Evolutionary conservation across 2,329 filamentous ascomycete genomes (phyloP).

Genomic region (Phoma sp.): DNA sequence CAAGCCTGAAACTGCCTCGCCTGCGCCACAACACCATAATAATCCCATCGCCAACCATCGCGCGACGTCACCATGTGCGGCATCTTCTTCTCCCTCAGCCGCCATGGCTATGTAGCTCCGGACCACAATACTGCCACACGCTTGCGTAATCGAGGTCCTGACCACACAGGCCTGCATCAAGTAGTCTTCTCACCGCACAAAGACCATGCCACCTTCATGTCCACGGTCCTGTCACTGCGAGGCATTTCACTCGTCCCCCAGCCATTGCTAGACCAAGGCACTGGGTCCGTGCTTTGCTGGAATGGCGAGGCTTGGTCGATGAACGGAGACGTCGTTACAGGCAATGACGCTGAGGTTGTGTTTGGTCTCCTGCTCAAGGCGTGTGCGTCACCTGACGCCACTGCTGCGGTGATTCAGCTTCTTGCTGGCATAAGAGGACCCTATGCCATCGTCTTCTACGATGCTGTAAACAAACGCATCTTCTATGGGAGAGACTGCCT

Average conservation of each 20-base stretch:
- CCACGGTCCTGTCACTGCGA: slow-evolving; percentile 89
- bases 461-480: slow-evolving; percentile 65
- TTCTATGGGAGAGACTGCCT: slow-evolving; percentile 89
- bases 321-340: slow-evolving; percentile 61
- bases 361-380: slow-evolving; percentile 63
- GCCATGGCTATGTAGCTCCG: slow-evolving; percentile 28
- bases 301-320: slow-evolving; percentile 96
- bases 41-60: slow-evolving; percentile 18
- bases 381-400: slow-evolving; percentile 12
- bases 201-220: slow-evolving; percentile 67
- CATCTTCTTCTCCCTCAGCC: slow-evolving; percentile 59
- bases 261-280: slow-evolving; percentile 67
- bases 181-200: slow-evolving; percentile 14
- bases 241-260: slow-evolving; percentile 74
- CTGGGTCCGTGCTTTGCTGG: slow-evolving; percentile 82
- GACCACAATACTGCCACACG: slow-evolving; percentile 32
- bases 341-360: slow-evolving; percentile 79
- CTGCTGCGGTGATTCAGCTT: slow-evolving; percentile 24
- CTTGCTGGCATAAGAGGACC: slow-evolving; percentile 64
- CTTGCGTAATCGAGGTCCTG: slow-evolving; percentile 44
- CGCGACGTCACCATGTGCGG: slow-evolving; percentile 47
- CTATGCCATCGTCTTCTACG: slow-evolving; percentile 87
- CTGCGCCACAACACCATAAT: slow-evolving; percentile 21
- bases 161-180: slow-evolving; percentile 31
- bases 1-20: background rate